Evolutionary conservation across 2,329 filamentous ascomycete species (phyloP).

Genomic region (Leptographium procerum): DNA sequence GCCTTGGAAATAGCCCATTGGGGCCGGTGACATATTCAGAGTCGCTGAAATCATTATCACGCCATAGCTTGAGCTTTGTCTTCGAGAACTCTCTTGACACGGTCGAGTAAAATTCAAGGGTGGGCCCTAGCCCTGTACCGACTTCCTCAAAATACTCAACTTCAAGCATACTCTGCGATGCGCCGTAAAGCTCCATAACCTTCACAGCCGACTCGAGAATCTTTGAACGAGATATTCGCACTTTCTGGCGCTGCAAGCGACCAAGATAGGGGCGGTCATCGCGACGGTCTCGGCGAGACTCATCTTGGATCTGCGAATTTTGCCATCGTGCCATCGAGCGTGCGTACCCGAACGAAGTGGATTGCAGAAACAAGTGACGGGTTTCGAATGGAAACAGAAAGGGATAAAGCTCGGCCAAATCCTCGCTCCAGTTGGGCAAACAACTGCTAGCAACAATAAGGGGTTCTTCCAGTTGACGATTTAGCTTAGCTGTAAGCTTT

Average conservation of each 20-base stretch:
- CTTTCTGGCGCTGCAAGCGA: conserved; percentile 86
- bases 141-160: conserved; percentile 99
- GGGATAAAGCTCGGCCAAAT: conserved; percentile 83
- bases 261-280: conserved; percentile 89
- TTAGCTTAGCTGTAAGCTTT: conserved; percentile 94
- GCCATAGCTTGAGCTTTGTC: conserved; percentile 94
- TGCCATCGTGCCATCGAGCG: conserved; percentile 98
- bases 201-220: conserved; percentile 95
- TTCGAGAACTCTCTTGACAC: conserved; percentile 96
- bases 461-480: conserved; percentile 91
- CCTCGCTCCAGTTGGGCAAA: conserved; percentile 90
- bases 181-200: conserved; percentile 96
- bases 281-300: conserved; percentile 68
- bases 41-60: conserved; percentile 69
- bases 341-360: conserved; percentile 95
- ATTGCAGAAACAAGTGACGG: conserved; percentile 90
- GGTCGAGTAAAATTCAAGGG: conserved; percentile 93
- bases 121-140: conserved; percentile 88
- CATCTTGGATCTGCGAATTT: conserved; percentile 72
- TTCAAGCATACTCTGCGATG: conserved; percentile 90
- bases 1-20: conserved; percentile 81
- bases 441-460: conserved; percentile 96
- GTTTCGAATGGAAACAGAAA: conserved; percentile 99
- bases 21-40: conserved; percentile 73
- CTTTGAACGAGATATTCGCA: conserved; percentile 89